Evolutionary conservation across 306 rosid species (phyloP).

Genomic region (Acacia confusa): DNA sequence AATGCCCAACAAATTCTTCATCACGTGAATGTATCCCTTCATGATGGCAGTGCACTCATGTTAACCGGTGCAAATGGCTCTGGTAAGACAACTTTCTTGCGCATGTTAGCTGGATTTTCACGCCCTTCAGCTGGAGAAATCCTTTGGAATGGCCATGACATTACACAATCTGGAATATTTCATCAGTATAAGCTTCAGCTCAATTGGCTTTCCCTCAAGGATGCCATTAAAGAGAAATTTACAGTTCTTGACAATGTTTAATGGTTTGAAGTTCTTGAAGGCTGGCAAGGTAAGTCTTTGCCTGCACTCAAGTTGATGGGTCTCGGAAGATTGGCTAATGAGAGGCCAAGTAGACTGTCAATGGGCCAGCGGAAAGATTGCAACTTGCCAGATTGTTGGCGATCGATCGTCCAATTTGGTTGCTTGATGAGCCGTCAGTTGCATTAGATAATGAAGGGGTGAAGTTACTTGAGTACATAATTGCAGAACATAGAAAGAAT

Average conservation of each 20-base stretch:
- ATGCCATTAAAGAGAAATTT: constrained; percentile 56
- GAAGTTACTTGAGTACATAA: constrained; percentile 70
- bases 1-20: constrained; percentile 82
- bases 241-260: constrained; percentile 65
- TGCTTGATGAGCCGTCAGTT: constrained; percentile 91
- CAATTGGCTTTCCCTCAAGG: constrained; percentile 84
- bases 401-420: constrained; percentile 84
- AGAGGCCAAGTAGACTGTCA: constrained; percentile 76
- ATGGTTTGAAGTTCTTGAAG: constrained; percentile 83
- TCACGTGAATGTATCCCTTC: constrained; percentile 71
- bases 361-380: constrained; percentile 88
- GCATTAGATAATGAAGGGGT: constrained; percentile 89
- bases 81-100: constrained; percentile 78
- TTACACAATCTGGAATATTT: constrained; percentile 64
- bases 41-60: constrained; percentile 78
- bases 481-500: constrained; percentile 74
- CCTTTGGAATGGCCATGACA: constrained; percentile 88
- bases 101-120: constrained; percentile 87
- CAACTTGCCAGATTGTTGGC: constrained; percentile 90
- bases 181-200: constrained; percentile 93
- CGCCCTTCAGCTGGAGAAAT: constrained; percentile 84
- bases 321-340: constrained; percentile 70
- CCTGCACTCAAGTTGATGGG: constrained; percentile 88
- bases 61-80: constrained; percentile 85
- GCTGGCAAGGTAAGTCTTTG: constrained; percentile 67